Percentiles rank a stretch among this genome's conserved stretches.
These are phyloP conservation scores for Vigna mungo DNA, from an alignment of 306 rosid species.

Conservation along the genomic window DNA sequence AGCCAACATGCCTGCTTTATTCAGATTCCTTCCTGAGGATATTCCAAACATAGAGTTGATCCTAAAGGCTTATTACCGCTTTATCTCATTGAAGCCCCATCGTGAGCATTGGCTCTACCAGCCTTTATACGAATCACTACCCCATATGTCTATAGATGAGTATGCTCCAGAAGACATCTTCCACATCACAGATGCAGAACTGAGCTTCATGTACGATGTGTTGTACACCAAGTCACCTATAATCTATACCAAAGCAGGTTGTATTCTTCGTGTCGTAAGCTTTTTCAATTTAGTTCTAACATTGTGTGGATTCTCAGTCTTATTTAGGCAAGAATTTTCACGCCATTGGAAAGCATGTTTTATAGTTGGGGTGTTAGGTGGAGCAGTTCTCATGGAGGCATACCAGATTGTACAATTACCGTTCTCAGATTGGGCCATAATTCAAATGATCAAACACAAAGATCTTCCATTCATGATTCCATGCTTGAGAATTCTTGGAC, in stretches of 20 bases:
- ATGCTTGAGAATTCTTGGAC: constrained; percentile 53
- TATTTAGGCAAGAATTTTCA: constrained; percentile 38
- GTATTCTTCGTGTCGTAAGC: constrained; percentile 56
- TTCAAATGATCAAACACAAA: constrained; percentile 56
- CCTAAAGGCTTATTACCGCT: constrained; percentile 68
- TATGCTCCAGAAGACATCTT: constrained; percentile 54
- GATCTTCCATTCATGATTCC: constrained; percentile 46
- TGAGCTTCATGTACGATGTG: constrained; percentile 77
- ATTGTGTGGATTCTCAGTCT: constrained; percentile 45
- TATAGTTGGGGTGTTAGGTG: constrained; percentile 51
- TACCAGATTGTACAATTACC: constrained; percentile 63
- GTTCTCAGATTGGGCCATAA: constrained; percentile 70
- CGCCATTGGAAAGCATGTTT: constrained; percentile 44
- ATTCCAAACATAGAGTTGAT: constrained; percentile 59
- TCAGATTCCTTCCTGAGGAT: constrained; percentile 49
- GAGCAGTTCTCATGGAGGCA: constrained; percentile 62
- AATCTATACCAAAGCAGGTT: constrained; percentile 61
- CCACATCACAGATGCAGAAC: constrained; percentile 61
- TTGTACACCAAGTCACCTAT: constrained; percentile 70
- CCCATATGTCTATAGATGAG: constrained; percentile 46
- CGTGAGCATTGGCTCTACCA: constrained; percentile 62
- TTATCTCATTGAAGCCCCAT: constrained; percentile 63
- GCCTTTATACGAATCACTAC: constrained; percentile 61
- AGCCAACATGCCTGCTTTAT: constrained; percentile 53
- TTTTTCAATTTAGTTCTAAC: constrained; percentile 50